Base-by-base conservation (phyloP, 2,329 filamentous ascomycete genomes). In the Coniella vitis region DNA sequence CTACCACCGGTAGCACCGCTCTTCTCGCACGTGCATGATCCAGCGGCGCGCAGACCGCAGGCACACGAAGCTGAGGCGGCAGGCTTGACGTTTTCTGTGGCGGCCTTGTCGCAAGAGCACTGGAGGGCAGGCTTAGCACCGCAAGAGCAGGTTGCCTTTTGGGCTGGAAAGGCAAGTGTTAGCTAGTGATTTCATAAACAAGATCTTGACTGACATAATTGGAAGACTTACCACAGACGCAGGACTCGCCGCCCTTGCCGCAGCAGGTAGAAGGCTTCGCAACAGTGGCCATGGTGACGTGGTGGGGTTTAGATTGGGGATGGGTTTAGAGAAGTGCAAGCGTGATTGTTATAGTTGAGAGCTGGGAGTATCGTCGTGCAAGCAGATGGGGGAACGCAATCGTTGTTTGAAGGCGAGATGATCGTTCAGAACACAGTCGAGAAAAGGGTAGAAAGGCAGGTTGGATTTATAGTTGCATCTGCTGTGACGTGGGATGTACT, bases 11-110 rank as follows among this genome's bases (percentile, higher is more conserved):
- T 76, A 42, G 77, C 38, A 9, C 45, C 65, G 16, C 79, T 79
- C 65, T 87, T 90, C 67, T 89, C 84, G 65, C 90, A 95, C n/a
- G 86, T 93, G 70, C 88, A 93, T 20, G 77, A 72, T 87, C 85
- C 74, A 57, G 80, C 76, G 48, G 85, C 78, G 51, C 90, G 78
- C 65, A 83, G 76, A 54, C 90, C 90, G 65, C 90, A 95, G 7
- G 79, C 73, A 65, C 90, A 95, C 4, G 84, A 76, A 37, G 72
- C 70, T 16, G 84, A 85, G 3, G 68, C 54, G 3, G 68, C 55
- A 7, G 72, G 63, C 42, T 74, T 67, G n/a, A 70, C 65, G 68
- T 94, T 94, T 74, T 94, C 88, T 17, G 72, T 71, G 3, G 69
- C 60, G 2, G 87, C 76, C 47, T 87, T 80, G 56, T 87, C 84